Conservation (phyloP, 306 rosid genomes). For the Medicago ruthenica region DNA sequence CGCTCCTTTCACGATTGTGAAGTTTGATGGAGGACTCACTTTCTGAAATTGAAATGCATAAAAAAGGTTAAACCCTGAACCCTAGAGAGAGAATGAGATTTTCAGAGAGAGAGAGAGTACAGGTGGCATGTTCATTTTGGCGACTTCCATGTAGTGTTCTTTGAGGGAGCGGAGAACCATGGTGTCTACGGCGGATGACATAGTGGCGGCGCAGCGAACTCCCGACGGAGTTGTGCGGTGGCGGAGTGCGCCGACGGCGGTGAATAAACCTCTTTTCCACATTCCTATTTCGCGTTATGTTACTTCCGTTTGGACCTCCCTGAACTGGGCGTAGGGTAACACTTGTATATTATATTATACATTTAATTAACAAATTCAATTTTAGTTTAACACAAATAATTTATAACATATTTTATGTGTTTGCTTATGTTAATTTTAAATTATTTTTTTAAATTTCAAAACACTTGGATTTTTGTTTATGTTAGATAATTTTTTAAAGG, state of each 20-base stretch:
- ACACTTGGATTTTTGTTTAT: no score
- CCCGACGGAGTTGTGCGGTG: constrained; percentile 32
- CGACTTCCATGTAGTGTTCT: constrained; percentile 83
- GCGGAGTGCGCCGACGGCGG: constrained; percentile 48
- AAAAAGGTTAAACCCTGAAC: constrained; percentile 38
- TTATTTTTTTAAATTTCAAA: no score
- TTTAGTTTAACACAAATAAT: no score
- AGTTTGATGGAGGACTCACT: constrained; percentile 77
- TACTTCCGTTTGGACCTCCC: neutral
- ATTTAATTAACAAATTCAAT: no score
- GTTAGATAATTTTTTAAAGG: no score
- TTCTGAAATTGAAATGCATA: constrained; percentile 49
- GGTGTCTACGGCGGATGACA: constrained; percentile 72
- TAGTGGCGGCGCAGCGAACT: constrained; percentile 48
- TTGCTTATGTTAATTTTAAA: no score
- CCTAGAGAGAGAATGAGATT: constrained; percentile 13
- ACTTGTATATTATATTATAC: no score
- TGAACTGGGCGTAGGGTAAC: no score
- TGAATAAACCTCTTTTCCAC: constrained; percentile 64
- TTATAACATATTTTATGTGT: no score
- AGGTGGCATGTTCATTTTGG: constrained; percentile 90
- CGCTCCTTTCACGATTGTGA: constrained; percentile 75
- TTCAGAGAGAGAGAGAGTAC: constrained; percentile 45
- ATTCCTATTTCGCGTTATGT: constrained; percentile 33
- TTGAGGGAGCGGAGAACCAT: constrained; percentile 84